phyloP scores from a whole-genome alignment of 768 basidiomycete species.

The Russula olivacea region DNA sequence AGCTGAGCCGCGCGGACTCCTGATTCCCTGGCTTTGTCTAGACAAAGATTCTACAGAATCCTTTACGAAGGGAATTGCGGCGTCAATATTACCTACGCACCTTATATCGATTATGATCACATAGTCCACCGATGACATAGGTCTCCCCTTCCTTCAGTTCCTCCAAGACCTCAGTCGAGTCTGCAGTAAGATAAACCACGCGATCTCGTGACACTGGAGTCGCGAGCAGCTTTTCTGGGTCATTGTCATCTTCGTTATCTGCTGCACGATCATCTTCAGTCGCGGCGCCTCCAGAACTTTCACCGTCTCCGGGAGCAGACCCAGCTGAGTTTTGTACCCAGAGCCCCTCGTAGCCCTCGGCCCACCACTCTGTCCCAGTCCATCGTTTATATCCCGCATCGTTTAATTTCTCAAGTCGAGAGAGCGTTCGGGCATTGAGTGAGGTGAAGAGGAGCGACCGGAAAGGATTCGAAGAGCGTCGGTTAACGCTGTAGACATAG shows the following conservation, averaged over 20 bases:
- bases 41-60: constrained; percentile 67
- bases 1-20: constrained; percentile 81
- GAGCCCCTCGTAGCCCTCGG: constrained; percentile 61
- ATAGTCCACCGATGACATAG: constrained; percentile 94
- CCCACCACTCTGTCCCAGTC: constrained; percentile 80
- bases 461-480: constrained; percentile 65
- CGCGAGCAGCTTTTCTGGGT: neutral
- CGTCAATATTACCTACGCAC: constrained; percentile 33
- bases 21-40: constrained; percentile 72
- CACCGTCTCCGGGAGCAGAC: neutral
- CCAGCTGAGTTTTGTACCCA: constrained; percentile 41
- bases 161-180: constrained; percentile 80
- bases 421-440: constrained; percentile 61
- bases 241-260: constrained; percentile 4
- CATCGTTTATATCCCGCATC: constrained; percentile 73
- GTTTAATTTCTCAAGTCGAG: constrained; percentile 57
- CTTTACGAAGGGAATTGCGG: neutral
- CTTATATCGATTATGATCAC: constrained; percentile 96
- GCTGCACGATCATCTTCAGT: constrained; percentile 5
- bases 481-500: constrained; percentile 88
- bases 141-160: constrained; percentile 78
- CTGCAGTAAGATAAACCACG: constrained; percentile 91
- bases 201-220: constrained; percentile 32
- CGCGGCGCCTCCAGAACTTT: constrained; percentile 1
- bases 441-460: constrained; percentile 71